Evolutionary conservation across 2,329 filamentous ascomycete genomes (phyloP).

Genomic region (Aspergillus carbonarius): DNA sequence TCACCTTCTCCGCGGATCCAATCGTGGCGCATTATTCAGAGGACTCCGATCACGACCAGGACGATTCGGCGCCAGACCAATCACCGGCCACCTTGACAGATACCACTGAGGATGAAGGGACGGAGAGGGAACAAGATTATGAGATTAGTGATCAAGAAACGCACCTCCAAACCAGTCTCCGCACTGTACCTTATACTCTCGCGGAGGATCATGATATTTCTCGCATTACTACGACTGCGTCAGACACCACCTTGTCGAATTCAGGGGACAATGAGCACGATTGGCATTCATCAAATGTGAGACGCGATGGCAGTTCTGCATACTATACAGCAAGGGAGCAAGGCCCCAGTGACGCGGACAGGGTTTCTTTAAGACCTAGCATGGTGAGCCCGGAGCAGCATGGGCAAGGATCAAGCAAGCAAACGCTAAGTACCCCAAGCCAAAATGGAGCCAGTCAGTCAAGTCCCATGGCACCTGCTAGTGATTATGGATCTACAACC

Average conservation of each 20-base stretch:
- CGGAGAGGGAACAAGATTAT: slow-evolving; percentile 15
- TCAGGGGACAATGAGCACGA: slow-evolving; percentile 7
- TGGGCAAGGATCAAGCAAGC: slow-evolving; percentile 10
- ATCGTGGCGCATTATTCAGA: slow-evolving; percentile 42
- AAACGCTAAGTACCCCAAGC: slow-evolving; percentile 18
- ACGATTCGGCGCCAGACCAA: neutral
- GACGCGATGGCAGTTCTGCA: slow-evolving; percentile 24
- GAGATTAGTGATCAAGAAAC: slow-evolving; percentile 10
- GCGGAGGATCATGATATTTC: slow-evolving; percentile 17
- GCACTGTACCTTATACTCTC: slow-evolving; percentile 25
- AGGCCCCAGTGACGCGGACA: slow-evolving; percentile 15
- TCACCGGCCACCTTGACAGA: slow-evolving; percentile 18
- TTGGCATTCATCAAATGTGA: slow-evolving; percentile 10
- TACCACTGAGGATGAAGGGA: slow-evolving; percentile 19
- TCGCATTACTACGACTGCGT: neutral
- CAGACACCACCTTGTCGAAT: slow-evolving; percentile 10
- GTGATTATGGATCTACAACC: slow-evolving; percentile 35
- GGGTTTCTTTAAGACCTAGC: slow-evolving; percentile 17
- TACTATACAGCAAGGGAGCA: slow-evolving; percentile 35
- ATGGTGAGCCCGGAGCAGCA: slow-evolving; percentile 4
- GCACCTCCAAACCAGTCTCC: slow-evolving; percentile 13
- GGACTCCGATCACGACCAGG: slow-evolving; percentile 11
- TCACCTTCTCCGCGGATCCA: slow-evolving; percentile 54
- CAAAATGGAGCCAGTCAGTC: slow-evolving; percentile 21
- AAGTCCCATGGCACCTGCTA: slow-evolving; percentile 24